Evolutionary conservation across 768 basidiomycete species (phyloP), one percentile per base, ranked within the genome.

Genomic region (Boletus patriciae): DNA sequence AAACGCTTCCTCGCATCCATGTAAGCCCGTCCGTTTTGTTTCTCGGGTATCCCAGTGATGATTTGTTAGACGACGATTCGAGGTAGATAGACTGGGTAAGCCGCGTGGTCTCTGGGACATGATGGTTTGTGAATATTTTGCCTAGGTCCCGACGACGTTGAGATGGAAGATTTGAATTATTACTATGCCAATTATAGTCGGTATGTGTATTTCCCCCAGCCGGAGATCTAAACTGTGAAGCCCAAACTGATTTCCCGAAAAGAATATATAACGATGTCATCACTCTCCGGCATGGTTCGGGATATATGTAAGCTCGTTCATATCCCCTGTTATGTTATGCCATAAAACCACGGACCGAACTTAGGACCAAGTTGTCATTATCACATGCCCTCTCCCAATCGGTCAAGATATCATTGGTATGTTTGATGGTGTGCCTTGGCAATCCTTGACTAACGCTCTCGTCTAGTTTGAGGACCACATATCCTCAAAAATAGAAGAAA

Each of bases 211-310:
- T 36, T 53, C 52, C 52, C 50, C 34, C 40, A 2, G 34, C 37
- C 48, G 50, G 55, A 52, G 47, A 61, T 54, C 40, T 21, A 36
- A 34, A 36, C 33, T 27, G 46, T 54, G 37, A 61, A 86, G 31
- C 40, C 37, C 36, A 65, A 88, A 46, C 60, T 49, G 9, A 55
- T 51, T 52, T 57, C 54, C 58, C 16, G n/a, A 57, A 57, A 67
- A 71, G 92, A 66, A 97, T 97, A 67, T 98, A 95, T 74, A 98
- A 98, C 76, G 95, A 98, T 73, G 95, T 98, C 41, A 97, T 98
- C 57, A 92, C 95, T 3, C 80, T 97, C 37, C 86, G 94, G 55
- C 92, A 92, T 71, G 94, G 94, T 29, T 97, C 95, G 12, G 88
- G 94, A 59, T 95, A 94, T 73, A 96, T 98, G 95, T 95, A 64